Evolutionary conservation across 257 asterid species (phyloP), one percentile per base, ranked within the genome.

Genomic region (Rhazya stricta): DNA sequence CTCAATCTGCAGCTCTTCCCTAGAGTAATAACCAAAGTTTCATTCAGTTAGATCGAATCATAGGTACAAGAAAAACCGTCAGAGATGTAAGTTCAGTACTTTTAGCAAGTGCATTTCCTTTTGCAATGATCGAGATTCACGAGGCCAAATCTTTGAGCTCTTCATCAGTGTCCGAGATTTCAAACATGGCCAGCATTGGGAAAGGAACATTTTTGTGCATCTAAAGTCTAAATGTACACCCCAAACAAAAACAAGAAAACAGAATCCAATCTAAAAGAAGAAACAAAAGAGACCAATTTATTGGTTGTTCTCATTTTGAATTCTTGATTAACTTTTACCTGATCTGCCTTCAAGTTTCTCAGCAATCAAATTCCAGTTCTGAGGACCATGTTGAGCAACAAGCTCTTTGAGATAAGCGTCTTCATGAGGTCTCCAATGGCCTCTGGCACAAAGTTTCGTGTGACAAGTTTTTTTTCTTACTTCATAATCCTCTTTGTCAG

Each of bases 371-470:
- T 83, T 83, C 87, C 87, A 83, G 63, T 78, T 81, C 7, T 78
- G 85, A 9, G 87, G 87, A 25, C 87, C 87, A 21, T 72, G 51
- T 46, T 76, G 77, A 21, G 67, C 60, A 62, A 83, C 87, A 19
- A 83, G 85, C 65, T 75, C 83, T 56, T 45, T 81, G 67, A 83
- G 87, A 41, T 51, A 75, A 25, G 81, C 65, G 81, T 83, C 87
- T 81, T 83, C 87, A 43, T 80, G 71, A 2, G 78, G 70, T 51
- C 87, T 81, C 87, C 87, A 83, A 81, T 83, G 87, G 5, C 85
- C 85, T 75, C 87, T 78, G 32, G 75, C 41, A 69, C 83, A 75
- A 23, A 76, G 29, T 58, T 72, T 75, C 1, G 78, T 36, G 12
- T 54, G 77, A 48, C 32, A 15, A 1, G 5, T 57, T 69, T 21